phyloP scores from a whole-genome alignment of 1,284 basidiomycete genomes.

The Cryptococcus sp. region DNA sequence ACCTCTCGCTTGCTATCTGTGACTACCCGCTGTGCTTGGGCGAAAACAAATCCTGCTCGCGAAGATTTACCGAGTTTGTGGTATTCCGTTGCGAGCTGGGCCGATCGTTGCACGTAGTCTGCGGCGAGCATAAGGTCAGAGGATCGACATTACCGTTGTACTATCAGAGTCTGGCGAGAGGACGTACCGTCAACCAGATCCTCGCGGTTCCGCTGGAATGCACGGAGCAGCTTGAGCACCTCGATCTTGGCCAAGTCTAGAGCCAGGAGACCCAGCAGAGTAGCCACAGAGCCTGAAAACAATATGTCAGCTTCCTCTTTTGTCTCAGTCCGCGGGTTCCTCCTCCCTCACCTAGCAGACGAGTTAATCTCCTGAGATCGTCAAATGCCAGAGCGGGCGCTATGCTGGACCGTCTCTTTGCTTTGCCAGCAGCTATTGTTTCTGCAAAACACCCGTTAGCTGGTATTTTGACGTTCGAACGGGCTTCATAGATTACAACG shows the following conservation, averaged over 20 bases:
- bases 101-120: slow-evolving; percentile 69
- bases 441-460: not conserved
- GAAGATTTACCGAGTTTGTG: slow-evolving; percentile 70
- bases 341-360: slow-evolving; percentile 59
- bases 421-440: not conserved
- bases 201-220: slow-evolving; percentile 58
- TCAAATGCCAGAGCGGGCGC: slow-evolving; percentile 52
- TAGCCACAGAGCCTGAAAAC: slow-evolving; percentile 61
- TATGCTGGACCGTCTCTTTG: slow-evolving; percentile 13
- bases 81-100: slow-evolving; percentile 75
- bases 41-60: slow-evolving; percentile 66
- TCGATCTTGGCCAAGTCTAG: slow-evolving; percentile 57
- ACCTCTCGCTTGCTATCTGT: slow-evolving; percentile 21
- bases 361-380: slow-evolving; percentile 58
- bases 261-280: slow-evolving; percentile 68
- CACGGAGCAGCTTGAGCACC: slow-evolving; percentile 59
- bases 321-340: slow-evolving; percentile 4
- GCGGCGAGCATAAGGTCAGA: not conserved
- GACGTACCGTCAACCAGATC: slow-evolving; percentile 45
- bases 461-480: not conserved
- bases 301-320: slow-evolving; percentile 18
- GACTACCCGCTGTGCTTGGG: slow-evolving; percentile 58
- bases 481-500: not conserved
- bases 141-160: too few species aligned
- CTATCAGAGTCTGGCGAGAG: not conserved